Evolutionary conservation across 768 basidiomycete species (phyloP).

Genomic region (Paxillus involutus): DNA sequence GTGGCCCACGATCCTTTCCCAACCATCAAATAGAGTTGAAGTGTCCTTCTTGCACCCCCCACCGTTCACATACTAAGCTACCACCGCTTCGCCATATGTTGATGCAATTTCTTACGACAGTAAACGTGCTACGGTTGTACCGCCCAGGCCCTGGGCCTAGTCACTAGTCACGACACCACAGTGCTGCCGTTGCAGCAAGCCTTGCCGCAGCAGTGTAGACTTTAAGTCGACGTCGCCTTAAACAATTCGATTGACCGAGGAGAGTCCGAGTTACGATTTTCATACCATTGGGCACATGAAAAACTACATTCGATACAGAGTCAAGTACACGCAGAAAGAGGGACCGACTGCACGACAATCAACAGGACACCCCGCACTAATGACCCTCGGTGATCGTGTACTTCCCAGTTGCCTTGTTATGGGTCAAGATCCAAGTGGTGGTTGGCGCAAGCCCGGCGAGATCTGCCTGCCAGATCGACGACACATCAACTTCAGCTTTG

Average conservation of each 20-base stretch:
- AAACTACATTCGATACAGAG: no score
- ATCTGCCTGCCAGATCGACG: neutral
- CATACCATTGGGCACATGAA: no score
- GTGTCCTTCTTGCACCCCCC: slow-evolving; percentile 51
- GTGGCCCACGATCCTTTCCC: slow-evolving; percentile 39
- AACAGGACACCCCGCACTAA: no score
- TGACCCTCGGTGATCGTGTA: neutral
- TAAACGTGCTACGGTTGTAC: neutral
- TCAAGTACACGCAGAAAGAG: no score
- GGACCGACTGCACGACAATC: no score
- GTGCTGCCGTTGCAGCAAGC: no score
- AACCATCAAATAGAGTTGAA: slow-evolving; percentile 31
- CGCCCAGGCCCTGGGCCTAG: no score
- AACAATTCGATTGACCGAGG: no score
- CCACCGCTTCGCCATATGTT: slow-evolving; percentile 63
- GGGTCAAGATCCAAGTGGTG: neutral
- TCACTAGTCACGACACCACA: no score
- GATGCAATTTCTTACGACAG: neutral
- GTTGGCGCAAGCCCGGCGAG: neutral
- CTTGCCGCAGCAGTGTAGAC: no score
- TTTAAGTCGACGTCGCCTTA: no score
- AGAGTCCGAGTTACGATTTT: no score
- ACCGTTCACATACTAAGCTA: slow-evolving; percentile 43
- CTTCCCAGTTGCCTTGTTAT: neutral
- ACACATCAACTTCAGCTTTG: neutral